Base-by-base conservation (phyloP, 768 basidiomycete species). In the Rhodotorula taiwanensis region DNA sequence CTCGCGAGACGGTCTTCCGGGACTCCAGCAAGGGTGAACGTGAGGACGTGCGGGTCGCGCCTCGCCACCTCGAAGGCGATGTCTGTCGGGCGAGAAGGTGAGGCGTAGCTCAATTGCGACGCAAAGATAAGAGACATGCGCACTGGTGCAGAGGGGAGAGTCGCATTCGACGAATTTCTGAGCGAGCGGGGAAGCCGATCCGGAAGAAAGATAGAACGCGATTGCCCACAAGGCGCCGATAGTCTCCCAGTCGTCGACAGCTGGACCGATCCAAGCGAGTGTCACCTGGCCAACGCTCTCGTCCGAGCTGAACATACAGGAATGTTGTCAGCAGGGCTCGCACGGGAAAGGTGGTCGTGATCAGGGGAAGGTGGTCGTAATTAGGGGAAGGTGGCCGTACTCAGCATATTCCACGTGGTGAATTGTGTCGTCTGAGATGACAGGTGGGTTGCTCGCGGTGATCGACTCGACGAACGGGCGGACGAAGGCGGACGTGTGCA, bases 151-250 rank as follows among this genome's bases (percentile, higher is more conserved):
- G 53, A 87, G 80, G 0, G 94, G 94, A 42, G 84, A 83, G 66
- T 90, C 84, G 57, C 85, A 87, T 75, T 99, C 94, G 41, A 97
- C 81, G 66, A 86, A 95, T 74, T 91, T 87, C 76, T 92, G 93
- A 71, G 73, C 73, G 25, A 79, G 67, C 4, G 78, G 77, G 13
- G 76, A 72, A 30, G 75, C 73, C 3, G 76, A 65, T 2, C 75
- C 73, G 41, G 87, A 87, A 34, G 88, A 88, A 30, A 99, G 79
- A 73, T 99, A 99, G 33, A 81, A 82, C 27, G 83, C 82, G n/a
- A 98, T 78, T 52, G 94, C 79, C 60, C 90, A 89, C 52, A 97
- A 73, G 21, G 93, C 94, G 80, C 85, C 85, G 59, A 82, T 79
- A 70, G 87, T 83, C 60, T 92, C 73, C 72, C 83, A 86, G 55